A percentile compares a stretch with the other conserved stretches of the same genome.
These are phyloP conservation scores for Fusarium cicatricum DNA, from an alignment of 2,329 filamentous ascomycete species.

Conservation along the genomic window DNA sequence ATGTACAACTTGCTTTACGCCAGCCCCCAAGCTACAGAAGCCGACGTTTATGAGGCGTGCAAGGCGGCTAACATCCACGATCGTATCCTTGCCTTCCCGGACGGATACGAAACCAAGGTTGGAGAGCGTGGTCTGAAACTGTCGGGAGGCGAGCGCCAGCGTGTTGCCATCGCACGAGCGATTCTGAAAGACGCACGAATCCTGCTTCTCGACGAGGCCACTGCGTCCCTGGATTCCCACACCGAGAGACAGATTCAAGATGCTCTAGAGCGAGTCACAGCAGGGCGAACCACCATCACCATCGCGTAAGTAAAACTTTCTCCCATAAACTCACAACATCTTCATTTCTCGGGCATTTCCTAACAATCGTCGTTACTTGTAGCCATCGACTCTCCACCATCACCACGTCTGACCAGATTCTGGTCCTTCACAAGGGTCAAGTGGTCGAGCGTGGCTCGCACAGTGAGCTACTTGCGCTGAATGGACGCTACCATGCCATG, in stretches of 20 bases:
- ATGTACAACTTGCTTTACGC: constrained; percentile 65
- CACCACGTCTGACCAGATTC: constrained; percentile 61
- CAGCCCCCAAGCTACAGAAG: constrained; percentile 56
- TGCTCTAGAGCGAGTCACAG: constrained; percentile 57
- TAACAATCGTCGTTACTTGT: not conserved
- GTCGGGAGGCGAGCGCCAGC: constrained; percentile 68
- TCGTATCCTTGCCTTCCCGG: constrained; percentile 60
- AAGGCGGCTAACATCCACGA: constrained; percentile 64
- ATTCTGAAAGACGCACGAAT: constrained; percentile 75
- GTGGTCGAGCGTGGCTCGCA: constrained; percentile 62
- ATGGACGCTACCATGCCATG: constrained; percentile 60
- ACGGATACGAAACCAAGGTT: constrained; percentile 62
- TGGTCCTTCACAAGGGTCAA: constrained; percentile 61
- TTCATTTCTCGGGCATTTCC: not conserved
- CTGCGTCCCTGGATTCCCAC: constrained; percentile 71
- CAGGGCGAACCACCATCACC: constrained; percentile 61
- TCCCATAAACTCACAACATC: not conserved
- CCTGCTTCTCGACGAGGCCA: constrained; percentile 76
- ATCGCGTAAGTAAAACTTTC: constrained; percentile 52
- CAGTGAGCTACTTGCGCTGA: constrained; percentile 52
- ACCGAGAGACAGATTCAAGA: constrained; percentile 67
- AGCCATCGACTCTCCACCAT: constrained; percentile 67
- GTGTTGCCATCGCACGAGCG: constrained; percentile 69
- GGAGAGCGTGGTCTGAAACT: constrained; percentile 62
- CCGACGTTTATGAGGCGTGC: constrained; percentile 60